These are phyloP conservation scores for Rhypophila decipiens DNA, from an alignment of 495 filamentous ascomycete species.

Conservation along the genomic window DNA sequence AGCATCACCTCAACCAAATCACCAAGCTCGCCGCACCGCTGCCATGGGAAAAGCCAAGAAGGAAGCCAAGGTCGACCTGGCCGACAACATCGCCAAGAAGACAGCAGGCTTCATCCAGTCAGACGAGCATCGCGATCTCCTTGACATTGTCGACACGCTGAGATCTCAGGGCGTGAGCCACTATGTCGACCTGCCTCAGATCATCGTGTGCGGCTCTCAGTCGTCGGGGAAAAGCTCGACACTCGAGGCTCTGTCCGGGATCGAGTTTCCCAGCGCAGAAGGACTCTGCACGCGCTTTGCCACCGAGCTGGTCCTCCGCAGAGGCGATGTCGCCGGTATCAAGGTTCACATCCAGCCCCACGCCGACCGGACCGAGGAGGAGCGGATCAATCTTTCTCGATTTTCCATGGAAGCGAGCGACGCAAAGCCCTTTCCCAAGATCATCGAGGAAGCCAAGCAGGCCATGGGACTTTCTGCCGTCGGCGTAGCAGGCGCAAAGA, in stretches of 20 bases:
- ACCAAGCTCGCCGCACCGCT: no score
- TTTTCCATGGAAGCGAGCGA: conserved; percentile 23
- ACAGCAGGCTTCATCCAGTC: no score
- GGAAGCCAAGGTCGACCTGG: no score
- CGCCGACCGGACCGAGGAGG: conserved; percentile 11
- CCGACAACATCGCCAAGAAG: no score
- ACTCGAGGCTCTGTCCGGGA: conserved; percentile 61
- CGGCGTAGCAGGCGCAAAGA: no score
- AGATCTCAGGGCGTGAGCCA: conserved; percentile 49
- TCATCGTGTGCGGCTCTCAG: conserved; percentile 66
- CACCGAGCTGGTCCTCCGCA: conserved; percentile 55
- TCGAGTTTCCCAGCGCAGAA: conserved; percentile 57
- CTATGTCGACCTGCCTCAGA: conserved; percentile 56
- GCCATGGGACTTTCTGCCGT: conserved; percentile 44
- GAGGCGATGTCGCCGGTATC: conserved; percentile 25
- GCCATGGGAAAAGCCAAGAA: no score
- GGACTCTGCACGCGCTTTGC: conserved; percentile 61
- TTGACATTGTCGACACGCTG: conserved; percentile 54
- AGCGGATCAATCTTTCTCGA: conserved; percentile 15
- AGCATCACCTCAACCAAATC: no score
- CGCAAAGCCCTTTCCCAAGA: conserved; percentile 23
- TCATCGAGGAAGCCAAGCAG: conserved; percentile 46
- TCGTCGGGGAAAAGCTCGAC: conserved; percentile 69
- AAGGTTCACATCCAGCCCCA: conserved; percentile 44
- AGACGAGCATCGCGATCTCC: no score